A percentile compares a stretch with the other conserved stretches of the same genome.
These are phyloP conservation scores for Leccinum pachyderme DNA, from an alignment of 1,284 basidiomycete species.

Conservation along the genomic window DNA sequence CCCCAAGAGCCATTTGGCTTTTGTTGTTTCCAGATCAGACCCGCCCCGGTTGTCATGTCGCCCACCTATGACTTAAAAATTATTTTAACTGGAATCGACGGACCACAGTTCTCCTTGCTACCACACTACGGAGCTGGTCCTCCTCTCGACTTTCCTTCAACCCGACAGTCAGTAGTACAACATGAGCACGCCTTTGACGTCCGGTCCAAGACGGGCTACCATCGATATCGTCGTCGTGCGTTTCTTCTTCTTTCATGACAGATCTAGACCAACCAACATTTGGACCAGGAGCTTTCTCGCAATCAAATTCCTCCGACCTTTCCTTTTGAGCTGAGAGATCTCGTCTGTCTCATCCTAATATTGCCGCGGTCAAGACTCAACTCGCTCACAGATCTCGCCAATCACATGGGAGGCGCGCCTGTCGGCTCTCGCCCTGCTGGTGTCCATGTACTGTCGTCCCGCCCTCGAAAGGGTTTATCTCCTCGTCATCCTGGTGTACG, in stretches of 20 bases:
- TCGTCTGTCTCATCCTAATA: conserved; percentile 22
- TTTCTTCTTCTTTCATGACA: conserved; percentile 1
- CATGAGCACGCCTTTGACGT: conserved; percentile 14
- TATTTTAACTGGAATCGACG: not conserved
- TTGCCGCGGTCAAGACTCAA: not conserved
- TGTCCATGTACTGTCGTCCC: conserved; percentile 45
- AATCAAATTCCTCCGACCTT: conserved; percentile 30
- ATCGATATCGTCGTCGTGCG: conserved; percentile 31
- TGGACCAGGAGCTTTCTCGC: conserved; percentile 34
- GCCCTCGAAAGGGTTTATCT: conserved; percentile 47
- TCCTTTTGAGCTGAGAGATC: conserved; percentile 36
- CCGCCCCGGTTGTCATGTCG: conserved; percentile 18
- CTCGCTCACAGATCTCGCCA: conserved; percentile 37
- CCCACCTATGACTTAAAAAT: not conserved
- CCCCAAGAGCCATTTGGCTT: not conserved
- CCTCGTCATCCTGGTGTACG: conserved; percentile 42
- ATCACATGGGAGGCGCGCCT: conserved; percentile 48
- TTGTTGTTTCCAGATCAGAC: conserved; percentile 10
- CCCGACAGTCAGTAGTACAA: not conserved
- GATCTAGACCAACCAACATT: conserved; percentile 5
- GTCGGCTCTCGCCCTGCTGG: conserved; percentile 38
- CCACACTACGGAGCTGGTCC: conserved; percentile 20
- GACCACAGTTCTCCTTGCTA: not conserved
- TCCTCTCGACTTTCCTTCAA: conserved; percentile 4
- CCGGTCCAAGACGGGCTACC: conserved; percentile 12